Conservation (phyloP, 495 filamentous ascomycete genomes). For the Aspergillus heteromorphus region DNA sequence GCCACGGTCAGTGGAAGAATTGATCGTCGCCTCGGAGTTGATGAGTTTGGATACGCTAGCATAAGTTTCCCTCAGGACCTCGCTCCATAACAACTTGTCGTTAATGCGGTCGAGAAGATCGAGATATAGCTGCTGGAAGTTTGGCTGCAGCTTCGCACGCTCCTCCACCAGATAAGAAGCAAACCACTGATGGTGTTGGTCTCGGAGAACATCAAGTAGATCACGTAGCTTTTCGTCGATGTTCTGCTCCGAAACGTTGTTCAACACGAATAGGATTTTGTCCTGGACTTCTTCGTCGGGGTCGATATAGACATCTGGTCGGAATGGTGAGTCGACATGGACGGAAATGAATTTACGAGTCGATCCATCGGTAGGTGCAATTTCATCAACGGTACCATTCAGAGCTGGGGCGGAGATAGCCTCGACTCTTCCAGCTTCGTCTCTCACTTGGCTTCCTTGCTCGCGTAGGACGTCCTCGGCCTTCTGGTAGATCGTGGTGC, state of each 20-base stretch:
- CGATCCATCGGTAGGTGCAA: slow-evolving; percentile 44
- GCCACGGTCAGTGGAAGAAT: slow-evolving; percentile 70
- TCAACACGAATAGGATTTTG: slow-evolving; percentile 90
- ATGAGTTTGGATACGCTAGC: slow-evolving; percentile 76
- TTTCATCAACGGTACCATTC: slow-evolving; percentile 65
- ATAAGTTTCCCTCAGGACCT: slow-evolving; percentile 92
- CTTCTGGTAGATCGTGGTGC: slow-evolving; percentile 75
- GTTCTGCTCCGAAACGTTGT: slow-evolving; percentile 90
- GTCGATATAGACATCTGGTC: slow-evolving; percentile 60
- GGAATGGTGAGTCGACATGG: slow-evolving; percentile 61
- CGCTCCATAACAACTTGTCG: slow-evolving; percentile 70
- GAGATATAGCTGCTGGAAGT: slow-evolving; percentile 88
- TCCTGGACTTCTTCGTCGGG: slow-evolving; percentile 81
- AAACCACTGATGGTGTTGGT: slow-evolving; percentile 90
- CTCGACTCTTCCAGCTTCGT: slow-evolving; percentile 31
- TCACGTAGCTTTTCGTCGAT: slow-evolving; percentile 75
- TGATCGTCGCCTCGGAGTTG: slow-evolving; percentile 80
- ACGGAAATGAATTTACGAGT: slow-evolving; percentile 65
- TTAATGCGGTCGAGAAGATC: slow-evolving; percentile 81
- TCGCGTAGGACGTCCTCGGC: slow-evolving; percentile 74
- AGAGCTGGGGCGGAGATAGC: slow-evolving; percentile 38
- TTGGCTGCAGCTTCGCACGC: slow-evolving; percentile 92
- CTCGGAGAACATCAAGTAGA: slow-evolving; percentile 68
- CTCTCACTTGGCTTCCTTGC: slow-evolving; percentile 40
- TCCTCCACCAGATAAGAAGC: slow-evolving; percentile 93